phyloP scores from a whole-genome alignment of 148 eudicot species.

The Silene uniflora region DNA sequence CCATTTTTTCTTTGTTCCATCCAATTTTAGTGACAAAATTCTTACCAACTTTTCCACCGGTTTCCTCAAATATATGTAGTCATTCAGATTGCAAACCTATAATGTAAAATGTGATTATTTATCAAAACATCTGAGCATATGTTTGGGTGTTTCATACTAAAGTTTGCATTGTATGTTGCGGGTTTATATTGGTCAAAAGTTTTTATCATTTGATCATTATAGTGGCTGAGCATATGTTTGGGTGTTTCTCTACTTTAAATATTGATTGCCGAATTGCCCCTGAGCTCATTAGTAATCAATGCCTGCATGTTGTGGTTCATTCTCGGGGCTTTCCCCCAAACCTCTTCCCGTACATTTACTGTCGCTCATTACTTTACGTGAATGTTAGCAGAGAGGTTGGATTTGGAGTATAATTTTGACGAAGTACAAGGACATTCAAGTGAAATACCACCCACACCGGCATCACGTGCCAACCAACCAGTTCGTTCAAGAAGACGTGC shows the following conservation, averaged over 20 bases:
- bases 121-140: no score
- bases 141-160: not conserved
- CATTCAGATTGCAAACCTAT: no score
- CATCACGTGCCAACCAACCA: slow-evolving; percentile 49
- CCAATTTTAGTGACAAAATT: no score
- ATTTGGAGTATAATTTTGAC: slow-evolving; percentile 40
- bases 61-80: no score
- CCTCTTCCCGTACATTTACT: not conserved
- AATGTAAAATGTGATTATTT: no score
- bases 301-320: not conserved
- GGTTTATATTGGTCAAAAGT: not conserved
- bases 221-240: not conserved
- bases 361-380: slow-evolving; percentile 4
- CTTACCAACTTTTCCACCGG: no score
- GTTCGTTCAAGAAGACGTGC: slow-evolving; percentile 50
- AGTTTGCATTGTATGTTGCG: not conserved
- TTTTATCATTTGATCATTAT: not conserved
- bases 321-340: not conserved
- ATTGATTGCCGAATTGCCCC: not conserved
- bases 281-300: not conserved
- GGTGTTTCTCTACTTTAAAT: not conserved
- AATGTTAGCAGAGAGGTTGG: slow-evolving; percentile 51
- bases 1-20: no score
- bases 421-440: slow-evolving; percentile 25
- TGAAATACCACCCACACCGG: slow-evolving; percentile 71